Evolutionary conservation across 768 basidiomycete genomes (phyloP), one percentile per base, ranked within the genome.

Genomic region (Phlegmacium glaucopus): DNA sequence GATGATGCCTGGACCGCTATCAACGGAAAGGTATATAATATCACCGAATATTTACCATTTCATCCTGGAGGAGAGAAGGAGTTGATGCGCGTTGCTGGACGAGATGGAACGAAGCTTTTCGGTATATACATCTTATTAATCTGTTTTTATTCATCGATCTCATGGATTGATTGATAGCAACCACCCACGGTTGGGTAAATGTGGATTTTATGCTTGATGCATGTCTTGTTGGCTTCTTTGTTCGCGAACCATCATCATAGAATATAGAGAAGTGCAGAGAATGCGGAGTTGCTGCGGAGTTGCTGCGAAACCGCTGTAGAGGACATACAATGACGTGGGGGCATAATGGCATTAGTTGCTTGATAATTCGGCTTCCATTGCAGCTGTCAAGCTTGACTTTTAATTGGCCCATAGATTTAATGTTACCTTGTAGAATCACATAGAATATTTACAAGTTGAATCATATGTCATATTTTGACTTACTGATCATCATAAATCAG

Each of bases 161-260:
- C 48, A 28, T 18, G 4, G 15, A 39, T 37, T 28, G 9, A 34
- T 6, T n/a, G n/a, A 4, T 53, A 98, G 95, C 87, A 39, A 67
- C 79, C 17, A 97, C 94, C 0, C 95, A 99, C 65, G 90, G 86
- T 4, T 99, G 95, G 95, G 94, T 99, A 27, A 97, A 92, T 56
- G 81, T 78, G n/a, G 95, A 99, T 42, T 86, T 86, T 57, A 96
- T 98, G 91, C 74, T 99, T 16, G 94, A 97, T 61, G 77, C 83
- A 28, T 97, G 92, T 64, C 72, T 96, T 39, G 87, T 99, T 30
- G 95, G 95, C 12, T 90, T 96, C 59, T 70, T 99, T 34, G 82
- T 94, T 10, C 65, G 85, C 1, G 90, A 92, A 56, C 78, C 82
- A 3, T 50, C 55, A 15, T 52, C 49, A n/a, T 46, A 35, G 30